phyloP scores from a whole-genome alignment of 257 asterid genomes.

The Coffea canephora region DNA sequence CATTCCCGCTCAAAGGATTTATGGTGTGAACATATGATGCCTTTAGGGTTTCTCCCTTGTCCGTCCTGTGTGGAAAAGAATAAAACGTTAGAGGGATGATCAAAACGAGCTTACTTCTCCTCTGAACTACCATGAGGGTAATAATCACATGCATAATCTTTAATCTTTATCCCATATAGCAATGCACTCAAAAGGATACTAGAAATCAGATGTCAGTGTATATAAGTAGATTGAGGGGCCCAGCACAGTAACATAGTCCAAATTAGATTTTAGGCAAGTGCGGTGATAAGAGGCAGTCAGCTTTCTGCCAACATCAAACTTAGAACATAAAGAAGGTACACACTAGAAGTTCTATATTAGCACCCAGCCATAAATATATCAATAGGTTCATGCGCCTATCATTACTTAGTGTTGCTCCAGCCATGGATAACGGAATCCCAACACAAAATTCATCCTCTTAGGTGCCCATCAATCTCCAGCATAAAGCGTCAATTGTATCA shows the following conservation, averaged over 20 bases:
- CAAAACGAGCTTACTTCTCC: background rate
- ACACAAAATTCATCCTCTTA: background rate
- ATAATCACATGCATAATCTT: background rate
- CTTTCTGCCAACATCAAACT: background rate
- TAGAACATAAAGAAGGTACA: background rate
- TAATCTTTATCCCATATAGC: background rate
- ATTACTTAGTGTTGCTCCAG: background rate
- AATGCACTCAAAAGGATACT: background rate
- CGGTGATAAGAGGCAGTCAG: background rate
- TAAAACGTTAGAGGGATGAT: background rate
- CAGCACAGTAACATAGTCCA: background rate
- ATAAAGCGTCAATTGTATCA: background rate
- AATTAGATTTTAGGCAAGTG: background rate
- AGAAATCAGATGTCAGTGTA: too few relatives aligned
- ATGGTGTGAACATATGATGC: slow-evolving; percentile 68
- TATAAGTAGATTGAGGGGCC: background rate
- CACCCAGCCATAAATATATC: background rate
- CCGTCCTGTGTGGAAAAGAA: slow-evolving; percentile 44
- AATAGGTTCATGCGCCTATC: background rate
- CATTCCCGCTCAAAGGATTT: slow-evolving; percentile 54
- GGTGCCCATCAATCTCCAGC: background rate
- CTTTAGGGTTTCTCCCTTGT: slow-evolving; percentile 75
- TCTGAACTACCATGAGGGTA: background rate
- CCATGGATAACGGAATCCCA: background rate
- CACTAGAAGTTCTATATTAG: background rate